Percentiles rank a stretch among this genome's conserved stretches.
These are phyloP conservation scores for Geotrichum europaeum DNA, from an alignment of 1,139 yeast genomes.

Conservation along the genomic window DNA sequence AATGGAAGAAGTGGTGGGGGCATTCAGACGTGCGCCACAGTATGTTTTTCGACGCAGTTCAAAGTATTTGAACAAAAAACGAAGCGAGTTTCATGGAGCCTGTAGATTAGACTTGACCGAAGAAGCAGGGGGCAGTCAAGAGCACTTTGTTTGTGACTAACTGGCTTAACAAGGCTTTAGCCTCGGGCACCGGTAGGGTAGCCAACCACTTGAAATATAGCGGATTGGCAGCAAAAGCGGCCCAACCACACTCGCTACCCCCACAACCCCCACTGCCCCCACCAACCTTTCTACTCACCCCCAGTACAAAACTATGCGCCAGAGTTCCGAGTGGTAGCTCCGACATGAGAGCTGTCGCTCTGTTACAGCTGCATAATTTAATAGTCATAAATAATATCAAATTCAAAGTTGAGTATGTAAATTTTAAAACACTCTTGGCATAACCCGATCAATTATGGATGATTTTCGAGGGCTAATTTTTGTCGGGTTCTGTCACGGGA, in stretches of 20 bases:
- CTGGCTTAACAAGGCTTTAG: not conserved
- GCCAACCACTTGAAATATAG: not conserved
- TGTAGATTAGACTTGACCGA: too few relatives aligned
- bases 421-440: too few relatives aligned
- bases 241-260: too few relatives aligned
- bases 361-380: not conserved
- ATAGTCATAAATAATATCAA: not conserved
- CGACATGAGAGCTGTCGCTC: not conserved
- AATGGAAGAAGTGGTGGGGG: too few relatives aligned
- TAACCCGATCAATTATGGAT: not conserved
- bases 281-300: not conserved
- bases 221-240: not conserved
- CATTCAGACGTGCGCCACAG: too few relatives aligned
- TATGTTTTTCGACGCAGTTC: too few relatives aligned
- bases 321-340: not conserved
- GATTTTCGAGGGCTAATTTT: not conserved
- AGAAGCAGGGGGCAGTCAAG: too few relatives aligned
- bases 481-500: not conserved
- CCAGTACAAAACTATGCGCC: not conserved
- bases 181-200: not conserved
- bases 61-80: too few relatives aligned
- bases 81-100: too few relatives aligned
- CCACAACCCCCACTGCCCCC: not conserved
- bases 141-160: not conserved
- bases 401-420: too few relatives aligned